Conservation (phyloP, 768 basidiomycete genomes). For the Boletellus ananiceps region DNA sequence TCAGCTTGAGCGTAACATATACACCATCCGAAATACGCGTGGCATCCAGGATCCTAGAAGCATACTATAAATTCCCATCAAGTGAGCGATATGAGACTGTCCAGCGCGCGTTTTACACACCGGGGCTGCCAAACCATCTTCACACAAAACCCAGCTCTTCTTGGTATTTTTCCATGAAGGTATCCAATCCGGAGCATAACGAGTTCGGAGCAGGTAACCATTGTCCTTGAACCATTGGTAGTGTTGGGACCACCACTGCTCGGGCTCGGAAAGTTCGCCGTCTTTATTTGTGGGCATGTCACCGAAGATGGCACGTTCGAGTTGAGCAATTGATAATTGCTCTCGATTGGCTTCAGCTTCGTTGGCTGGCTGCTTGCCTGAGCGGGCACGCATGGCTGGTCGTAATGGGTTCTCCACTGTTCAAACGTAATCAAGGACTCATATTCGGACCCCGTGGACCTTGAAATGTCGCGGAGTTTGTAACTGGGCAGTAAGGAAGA, state of each 20-base stretch:
- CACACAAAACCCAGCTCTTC: neutral
- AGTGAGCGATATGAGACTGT: neutral
- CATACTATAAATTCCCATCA: conserved; percentile 1
- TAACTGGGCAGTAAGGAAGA: neutral
- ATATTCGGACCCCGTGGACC: neutral
- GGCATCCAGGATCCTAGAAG: conserved; percentile 25
- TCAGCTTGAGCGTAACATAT: conserved; percentile 29
- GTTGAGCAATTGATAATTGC: neutral
- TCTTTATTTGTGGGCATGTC: neutral
- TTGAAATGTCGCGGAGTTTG: neutral
- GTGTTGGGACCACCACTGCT: conserved; percentile 14
- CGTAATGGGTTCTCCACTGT: too few relatives aligned
- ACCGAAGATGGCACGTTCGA: neutral
- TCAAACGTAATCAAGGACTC: too few relatives aligned
- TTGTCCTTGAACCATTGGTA: conserved; percentile 10
- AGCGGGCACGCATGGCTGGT: too few relatives aligned
- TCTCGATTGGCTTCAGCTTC: neutral
- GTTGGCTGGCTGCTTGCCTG: neutral
- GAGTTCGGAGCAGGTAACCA: conserved; percentile 17
- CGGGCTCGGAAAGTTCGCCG: conserved; percentile 3
- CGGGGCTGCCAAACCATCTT: neutral
- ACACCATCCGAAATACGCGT: conserved; percentile 24
- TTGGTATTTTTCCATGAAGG: conserved; percentile 18
- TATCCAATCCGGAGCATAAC: conserved; percentile 18
- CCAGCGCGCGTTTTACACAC: neutral